Conservation (phyloP, 2,329 filamentous ascomycete species). For the Spiromastix sp. region DNA sequence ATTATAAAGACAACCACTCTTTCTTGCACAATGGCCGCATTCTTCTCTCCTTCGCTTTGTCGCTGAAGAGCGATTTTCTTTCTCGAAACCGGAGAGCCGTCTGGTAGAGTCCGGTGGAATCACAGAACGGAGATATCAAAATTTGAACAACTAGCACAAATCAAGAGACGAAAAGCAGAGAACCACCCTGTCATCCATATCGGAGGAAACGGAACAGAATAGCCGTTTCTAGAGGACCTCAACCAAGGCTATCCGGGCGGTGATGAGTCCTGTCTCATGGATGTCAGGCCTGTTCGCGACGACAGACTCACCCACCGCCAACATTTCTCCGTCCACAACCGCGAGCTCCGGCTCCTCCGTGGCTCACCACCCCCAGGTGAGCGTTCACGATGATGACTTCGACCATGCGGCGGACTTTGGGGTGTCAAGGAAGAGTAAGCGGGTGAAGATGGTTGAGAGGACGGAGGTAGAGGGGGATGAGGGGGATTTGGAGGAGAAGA, state of each 20-base stretch:
- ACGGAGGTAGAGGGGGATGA: constrained; percentile 13
- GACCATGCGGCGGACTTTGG: constrained; percentile 7
- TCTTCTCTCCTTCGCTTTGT: too few relatives aligned
- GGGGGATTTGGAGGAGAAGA: constrained; percentile 14
- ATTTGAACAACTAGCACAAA: too few relatives aligned
- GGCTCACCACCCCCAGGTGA: constrained; percentile 11
- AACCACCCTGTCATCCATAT: not conserved
- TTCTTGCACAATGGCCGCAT: too few relatives aligned
- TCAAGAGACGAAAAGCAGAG: constrained; percentile 1
- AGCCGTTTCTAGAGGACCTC: not conserved
- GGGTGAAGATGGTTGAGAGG: constrained; percentile 13
- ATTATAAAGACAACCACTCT: too few relatives aligned
- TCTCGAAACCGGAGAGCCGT: too few relatives aligned
- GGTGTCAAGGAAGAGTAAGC: constrained; percentile 16
- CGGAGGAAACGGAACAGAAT: not conserved
- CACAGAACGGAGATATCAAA: too few relatives aligned
- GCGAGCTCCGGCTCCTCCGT: constrained; percentile 15
- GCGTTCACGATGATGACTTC: constrained; percentile 1
- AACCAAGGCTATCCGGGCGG: constrained; percentile 22
- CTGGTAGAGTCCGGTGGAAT: too few relatives aligned
- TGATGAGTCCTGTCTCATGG: constrained; percentile 50
- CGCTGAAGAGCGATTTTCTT: too few relatives aligned
- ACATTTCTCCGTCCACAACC: constrained; percentile 4
- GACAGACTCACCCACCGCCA: constrained; percentile 23
- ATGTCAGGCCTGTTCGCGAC: constrained; percentile 43